A percentile compares a stretch with the other conserved stretches of the same genome.
Evolutionary conservation across 331 rosid genomes (phyloP).

Genomic region (Dryas integrifolia): DNA sequence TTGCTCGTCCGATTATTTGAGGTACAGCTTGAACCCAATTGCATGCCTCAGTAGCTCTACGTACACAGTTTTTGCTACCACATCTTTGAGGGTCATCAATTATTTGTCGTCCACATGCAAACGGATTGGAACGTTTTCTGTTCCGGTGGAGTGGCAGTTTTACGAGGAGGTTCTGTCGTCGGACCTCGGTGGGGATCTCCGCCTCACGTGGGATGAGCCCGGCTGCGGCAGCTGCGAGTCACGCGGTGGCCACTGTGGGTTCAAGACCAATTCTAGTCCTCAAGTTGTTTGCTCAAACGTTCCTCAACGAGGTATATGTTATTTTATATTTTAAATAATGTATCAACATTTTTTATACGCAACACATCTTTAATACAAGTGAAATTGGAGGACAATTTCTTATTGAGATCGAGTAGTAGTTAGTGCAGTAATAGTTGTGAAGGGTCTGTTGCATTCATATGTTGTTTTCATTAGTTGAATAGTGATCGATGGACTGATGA

Average conservation of each 20-base stretch:
- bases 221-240: constrained; percentile 58
- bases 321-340: no score
- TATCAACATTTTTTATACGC: no score
- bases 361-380: no score
- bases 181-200: constrained; percentile 39
- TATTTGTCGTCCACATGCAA: constrained; percentile 41
- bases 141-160: constrained; percentile 45
- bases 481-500: no score
- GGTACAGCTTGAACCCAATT: constrained; percentile 40
- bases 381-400: no score
- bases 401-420: no score
- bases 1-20: constrained; percentile 46
- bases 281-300: constrained; percentile 42
- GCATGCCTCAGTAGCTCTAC: constrained; percentile 46
- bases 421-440: no score
- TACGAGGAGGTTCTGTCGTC: constrained; percentile 32
- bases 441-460: no score
- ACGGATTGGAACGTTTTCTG: constrained; percentile 24
- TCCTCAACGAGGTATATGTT: constrained; percentile 36
- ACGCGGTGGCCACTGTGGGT: constrained; percentile 57
- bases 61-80: constrained; percentile 48
- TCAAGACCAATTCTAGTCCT: constrained; percentile 24
- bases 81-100: constrained; percentile 21
- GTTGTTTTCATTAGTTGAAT: no score
- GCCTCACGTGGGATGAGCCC: constrained; percentile 59